A percentile compares a stretch with the other conserved stretches of the same genome.
Conservation (phyloP, 2,329 filamentous ascomycete species). For the Tolypocladium tundrense region DNA sequence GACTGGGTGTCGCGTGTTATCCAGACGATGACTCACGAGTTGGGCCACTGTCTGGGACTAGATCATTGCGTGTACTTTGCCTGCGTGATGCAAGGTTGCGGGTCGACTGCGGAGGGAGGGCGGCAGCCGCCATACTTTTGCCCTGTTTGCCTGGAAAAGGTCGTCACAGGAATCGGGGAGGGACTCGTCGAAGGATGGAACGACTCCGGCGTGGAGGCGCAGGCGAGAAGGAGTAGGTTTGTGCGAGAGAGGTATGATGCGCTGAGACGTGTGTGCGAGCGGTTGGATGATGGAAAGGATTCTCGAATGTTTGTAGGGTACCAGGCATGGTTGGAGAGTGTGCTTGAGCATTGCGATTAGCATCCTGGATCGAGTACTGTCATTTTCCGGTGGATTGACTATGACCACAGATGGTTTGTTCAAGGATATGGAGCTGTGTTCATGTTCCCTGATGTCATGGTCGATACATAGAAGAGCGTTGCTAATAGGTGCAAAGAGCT, state of each 20-base stretch:
- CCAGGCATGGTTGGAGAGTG: neutral
- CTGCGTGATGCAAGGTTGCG: neutral
- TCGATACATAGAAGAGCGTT: no score
- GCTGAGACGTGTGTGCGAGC: neutral
- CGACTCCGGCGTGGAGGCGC: neutral
- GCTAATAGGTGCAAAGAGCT: neutral
- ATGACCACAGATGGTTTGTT: neutral
- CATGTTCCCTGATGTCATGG: neutral
- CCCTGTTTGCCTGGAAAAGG: neutral
- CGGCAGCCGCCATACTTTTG: neutral
- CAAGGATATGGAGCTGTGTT: neutral
- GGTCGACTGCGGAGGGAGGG: neutral
- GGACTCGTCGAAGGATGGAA: neutral
- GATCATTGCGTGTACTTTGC: neutral
- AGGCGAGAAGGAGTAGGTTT: neutral
- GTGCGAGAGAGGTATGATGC: neutral
- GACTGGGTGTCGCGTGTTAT: neutral
- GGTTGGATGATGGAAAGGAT: neutral
- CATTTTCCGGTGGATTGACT: neutral
- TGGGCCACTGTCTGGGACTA: neutral
- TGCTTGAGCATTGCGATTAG: neutral
- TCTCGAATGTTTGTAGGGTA: neutral
- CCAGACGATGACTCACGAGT: neutral
- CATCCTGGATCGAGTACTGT: neutral
- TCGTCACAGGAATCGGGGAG: neutral